Evolutionary conservation across 306 rosid species (phyloP).

Genomic region (Prunus armeniaca): DNA sequence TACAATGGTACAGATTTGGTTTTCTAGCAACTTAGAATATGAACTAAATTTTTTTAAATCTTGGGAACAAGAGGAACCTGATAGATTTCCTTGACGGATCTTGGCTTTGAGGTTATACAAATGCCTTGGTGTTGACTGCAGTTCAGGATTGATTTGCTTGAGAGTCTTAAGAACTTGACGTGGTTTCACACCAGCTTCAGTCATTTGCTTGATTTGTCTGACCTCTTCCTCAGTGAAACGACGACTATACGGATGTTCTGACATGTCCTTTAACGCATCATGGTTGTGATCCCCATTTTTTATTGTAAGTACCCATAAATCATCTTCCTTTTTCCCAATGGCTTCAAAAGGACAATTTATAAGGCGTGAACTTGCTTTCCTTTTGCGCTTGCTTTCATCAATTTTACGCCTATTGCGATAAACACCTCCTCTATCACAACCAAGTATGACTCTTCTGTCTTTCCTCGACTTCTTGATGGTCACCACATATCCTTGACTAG

Average conservation of each 20-base stretch:
- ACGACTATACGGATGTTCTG: slow-evolving; percentile 77
- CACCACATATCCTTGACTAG: slow-evolving; percentile 74
- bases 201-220: slow-evolving; percentile 58
- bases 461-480: slow-evolving; percentile 80
- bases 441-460: slow-evolving; percentile 80
- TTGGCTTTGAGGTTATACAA: slow-evolving; percentile 78
- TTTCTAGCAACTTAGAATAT: slow-evolving; percentile 8
- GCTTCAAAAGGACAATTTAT: slow-evolving; percentile 84
- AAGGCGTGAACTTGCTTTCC: slow-evolving; percentile 72
- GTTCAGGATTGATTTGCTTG: slow-evolving; percentile 66
- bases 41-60: slow-evolving; percentile 17
- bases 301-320: slow-evolving; percentile 59
- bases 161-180: slow-evolving; percentile 77
- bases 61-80: slow-evolving; percentile 44
- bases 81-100: slow-evolving; percentile 70
- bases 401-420: slow-evolving; percentile 78
- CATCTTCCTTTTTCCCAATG: slow-evolving; percentile 66
- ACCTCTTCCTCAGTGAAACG: slow-evolving; percentile 74
- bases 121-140: slow-evolving; percentile 79
- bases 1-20: not conserved
- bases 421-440: slow-evolving; percentile 80
- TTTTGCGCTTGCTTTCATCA: slow-evolving; percentile 66
- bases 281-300: slow-evolving; percentile 74
- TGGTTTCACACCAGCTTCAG: slow-evolving; percentile 75
- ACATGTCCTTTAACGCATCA: slow-evolving; percentile 70